Base-by-base conservation (phyloP, 2,329 filamentous ascomycete species). In the Seiridium unicorne region DNA sequence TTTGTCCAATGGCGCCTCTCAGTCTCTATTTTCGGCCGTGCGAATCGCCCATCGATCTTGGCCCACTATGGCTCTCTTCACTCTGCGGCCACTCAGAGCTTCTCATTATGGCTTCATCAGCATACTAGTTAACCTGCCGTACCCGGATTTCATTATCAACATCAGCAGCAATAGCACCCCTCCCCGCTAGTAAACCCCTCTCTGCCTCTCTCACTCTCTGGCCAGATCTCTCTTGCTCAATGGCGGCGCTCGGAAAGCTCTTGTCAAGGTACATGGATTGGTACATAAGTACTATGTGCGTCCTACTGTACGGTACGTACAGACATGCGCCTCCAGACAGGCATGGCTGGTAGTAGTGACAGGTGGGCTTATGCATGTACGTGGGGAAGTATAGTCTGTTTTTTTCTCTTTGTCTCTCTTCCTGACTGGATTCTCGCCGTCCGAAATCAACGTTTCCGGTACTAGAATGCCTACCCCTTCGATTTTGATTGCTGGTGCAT, bases 401-500 rank as follows among this genome's bases (percentile, higher is more conserved):
- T 57, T 49, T 68, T 60, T n/a, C 9, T 35, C 13, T 18, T 26
- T 60, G 40, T 53, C 34, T 38, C 4, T 38, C n/a, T 5, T 42
- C 35, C 31, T 26, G 18, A 26, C 18, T 26, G 18, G 18, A 31
- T 48, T 58, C 44, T 58, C 55, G 55, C 63, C 61, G 61, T 64
- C 57, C 58, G 62, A 66, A 61, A 57, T 60, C 63, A 64, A 63
- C 68, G 69, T 63, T 66, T 66, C 62, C 63, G 68, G 66, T 69
- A 72, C 70, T 69, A 67, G 69, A 63, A 67, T 72, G 71, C 66
- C 49, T 57, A 62, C 60, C 59, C 58, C 65, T 67, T 72, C 69
- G 70, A 72, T 32, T 35, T 72, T 68, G 68, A 69, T 69, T 72
- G 68, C 68, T 70, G 64, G 65, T 75, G 74, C 72, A 74, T 77